Evolutionary conservation across 441 rosid genomes (phyloP).

Genomic region (Eugenia klotzschiana): DNA sequence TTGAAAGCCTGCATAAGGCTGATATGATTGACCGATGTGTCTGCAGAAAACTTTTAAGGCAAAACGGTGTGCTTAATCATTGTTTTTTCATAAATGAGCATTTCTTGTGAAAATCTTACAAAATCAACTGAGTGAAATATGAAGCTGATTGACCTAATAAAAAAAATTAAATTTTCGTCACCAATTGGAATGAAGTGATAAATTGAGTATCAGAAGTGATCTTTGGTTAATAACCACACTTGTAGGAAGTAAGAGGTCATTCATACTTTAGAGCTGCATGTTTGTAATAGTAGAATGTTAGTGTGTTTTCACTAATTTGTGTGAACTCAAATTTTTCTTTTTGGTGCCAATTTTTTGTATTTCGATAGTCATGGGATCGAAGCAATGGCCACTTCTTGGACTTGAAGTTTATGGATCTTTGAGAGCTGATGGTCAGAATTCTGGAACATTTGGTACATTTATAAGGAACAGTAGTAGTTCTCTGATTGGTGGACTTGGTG

Average conservation of each 20-base stretch:
- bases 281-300: background rate
- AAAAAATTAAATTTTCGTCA: background rate
- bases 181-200: background rate
- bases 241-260: background rate
- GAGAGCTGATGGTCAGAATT: constrained; percentile 87
- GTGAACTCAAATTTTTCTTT: background rate
- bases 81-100: background rate
- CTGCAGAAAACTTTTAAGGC: background rate
- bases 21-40: background rate
- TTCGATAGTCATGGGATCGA: constrained; percentile 76
- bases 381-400: constrained; percentile 63
- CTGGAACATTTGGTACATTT: constrained; percentile 28
- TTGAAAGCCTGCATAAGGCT: background rate
- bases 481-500: constrained; percentile 84
- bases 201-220: background rate
- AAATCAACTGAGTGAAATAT: background rate
- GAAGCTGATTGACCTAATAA: background rate
- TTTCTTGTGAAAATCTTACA: background rate
- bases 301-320: background rate
- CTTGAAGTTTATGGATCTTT: constrained; percentile 72
- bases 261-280: background rate
- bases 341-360: constrained; percentile 3
- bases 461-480: constrained; percentile 31
- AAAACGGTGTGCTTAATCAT: background rate
- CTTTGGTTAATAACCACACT: background rate